Evolutionary conservation across 1,139 yeast genomes (phyloP).

Genomic region (Nakaseomyces bracarensis): DNA sequence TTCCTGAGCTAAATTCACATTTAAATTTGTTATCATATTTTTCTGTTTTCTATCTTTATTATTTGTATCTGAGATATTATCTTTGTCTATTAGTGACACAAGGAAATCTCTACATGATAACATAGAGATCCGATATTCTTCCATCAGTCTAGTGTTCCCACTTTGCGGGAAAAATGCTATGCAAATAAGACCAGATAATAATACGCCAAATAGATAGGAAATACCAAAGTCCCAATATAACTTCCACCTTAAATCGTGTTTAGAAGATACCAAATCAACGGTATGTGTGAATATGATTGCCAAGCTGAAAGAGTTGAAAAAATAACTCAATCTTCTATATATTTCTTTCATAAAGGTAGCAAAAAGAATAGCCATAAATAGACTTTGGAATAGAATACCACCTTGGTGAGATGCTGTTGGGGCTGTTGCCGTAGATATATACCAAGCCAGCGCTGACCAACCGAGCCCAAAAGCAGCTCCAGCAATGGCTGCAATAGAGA

Average conservation of each 20-base stretch:
- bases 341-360: slow-evolving; percentile 39
- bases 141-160: slow-evolving; percentile 32
- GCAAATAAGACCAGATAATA: slow-evolving; percentile 35
- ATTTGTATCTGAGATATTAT: slow-evolving; percentile 16
- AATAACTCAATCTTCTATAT: slow-evolving; percentile 36
- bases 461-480: slow-evolving; percentile 44
- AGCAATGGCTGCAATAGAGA: slow-evolving; percentile 35
- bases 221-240: slow-evolving; percentile 38
- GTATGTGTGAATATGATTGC: slow-evolving; percentile 33
- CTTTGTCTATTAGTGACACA: slow-evolving; percentile 19
- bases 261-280: slow-evolving; percentile 21
- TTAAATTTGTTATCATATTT: slow-evolving; percentile 31
- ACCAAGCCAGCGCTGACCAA: slow-evolving; percentile 39
- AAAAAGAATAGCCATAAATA: slow-evolving; percentile 34
- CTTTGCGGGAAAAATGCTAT: slow-evolving; percentile 35
- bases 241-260: slow-evolving; percentile 31
- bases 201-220: slow-evolving; percentile 39
- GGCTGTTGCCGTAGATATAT: slow-evolving; percentile 35
- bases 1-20: slow-evolving; percentile 34
- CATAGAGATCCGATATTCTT: slow-evolving; percentile 21
- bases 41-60: slow-evolving; percentile 22
- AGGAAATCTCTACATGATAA: slow-evolving; percentile 25
- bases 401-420: slow-evolving; percentile 40
- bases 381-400: slow-evolving; percentile 39
- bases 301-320: slow-evolving; percentile 34